Evolutionary conservation across 139 green algal species (phyloP), one percentile per base, ranked within the genome.

Genomic region (Volvox africanus): DNA sequence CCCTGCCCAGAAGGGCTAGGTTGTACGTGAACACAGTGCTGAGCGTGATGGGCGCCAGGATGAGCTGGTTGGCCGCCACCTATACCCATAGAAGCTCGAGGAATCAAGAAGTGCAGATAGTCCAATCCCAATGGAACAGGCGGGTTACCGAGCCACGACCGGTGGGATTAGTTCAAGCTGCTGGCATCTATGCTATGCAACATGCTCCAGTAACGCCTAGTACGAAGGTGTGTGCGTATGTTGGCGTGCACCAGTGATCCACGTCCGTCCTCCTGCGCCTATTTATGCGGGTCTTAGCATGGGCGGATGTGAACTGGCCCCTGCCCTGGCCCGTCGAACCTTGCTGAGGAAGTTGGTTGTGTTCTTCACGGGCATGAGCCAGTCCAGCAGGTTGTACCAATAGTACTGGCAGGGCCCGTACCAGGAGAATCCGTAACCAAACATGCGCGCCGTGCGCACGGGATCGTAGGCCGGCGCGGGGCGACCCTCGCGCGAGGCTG

Each of bases 381-480:
- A 89, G 18, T 94, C 94, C 87, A 97, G 89, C 62, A 95, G 69
- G 87, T 93, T 94, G 87, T 98, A 98, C 95, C 95, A 97, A 71
- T 93, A 96, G 67, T 93, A 93, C 81, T 94, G 96, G 76, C 96
- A 97, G 17, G 96, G 96, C 0, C 97, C 97, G 44, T 98, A 98
- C 84, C 96, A 96, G 9, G 92, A 35, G 33, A 98, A 61, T 12
- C 97, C 97, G 94, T 97, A 98, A 44, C 86, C 93, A 85, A 94
- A 93, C 96, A 98, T 98, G 76, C 97, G 95, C 32, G 93, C 92
- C 0, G 93, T 95, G 21, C 96, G 92, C 5, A 82, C 12, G 0
- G 89, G 78, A 71, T 97, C 95, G 33, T 95, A 97, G 11, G 73
- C 50, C 20, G 91, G 80, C 1, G 73, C 37, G 30, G 73, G 30